Evolutionary conservation across 1,284 basidiomycete species (phyloP), one percentile per base, ranked within the genome.

Genomic region (Sparassis latifolia): DNA sequence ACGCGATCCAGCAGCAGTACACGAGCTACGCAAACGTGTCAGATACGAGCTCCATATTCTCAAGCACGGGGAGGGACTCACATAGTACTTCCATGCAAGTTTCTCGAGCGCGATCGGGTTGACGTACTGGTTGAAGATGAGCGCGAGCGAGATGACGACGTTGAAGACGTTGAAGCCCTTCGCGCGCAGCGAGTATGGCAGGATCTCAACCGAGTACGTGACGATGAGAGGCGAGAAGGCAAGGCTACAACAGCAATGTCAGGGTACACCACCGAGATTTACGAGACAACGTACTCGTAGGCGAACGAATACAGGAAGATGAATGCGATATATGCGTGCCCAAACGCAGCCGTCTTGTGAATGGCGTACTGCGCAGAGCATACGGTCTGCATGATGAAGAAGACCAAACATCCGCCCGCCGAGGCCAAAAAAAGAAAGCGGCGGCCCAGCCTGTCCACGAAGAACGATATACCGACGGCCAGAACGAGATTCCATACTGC

Each of bases 111-210:
- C 72, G 30, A 72, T 70, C 2, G 71, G 71, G 53, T 75, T 75
- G 49, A 75, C 64, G 46, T 74, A 78, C 62, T 84, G 80, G 63
- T 84, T 84, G 73, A 83, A 81, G 47, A 79, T 75, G 33, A 80
- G 62, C 0, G 79, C 74, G 3, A 76, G 54, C 5, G 76, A 76
- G 41, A 79, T 66, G 20, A 70, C 57, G 53, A 80, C 75, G 62
- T 75, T 76, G 68, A 76, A 79, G 9, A 83, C 65, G 29, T 75
- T 78, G 62, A 81, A 75, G 27, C 80, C 82, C 65, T 84, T 83
- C 27, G 82, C 77, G 40, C 82, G 78, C 42, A 84, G 67, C 12
- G 71, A 62, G 63, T 70, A 79, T 0, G 80, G 80, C 45, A 82
- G 63, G 53, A 81, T 81, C 61, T 83, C 80, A 48, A 81, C 70